Base-by-base conservation (phyloP, 495 filamentous ascomycete species). In the Penicillium lividum region DNA sequence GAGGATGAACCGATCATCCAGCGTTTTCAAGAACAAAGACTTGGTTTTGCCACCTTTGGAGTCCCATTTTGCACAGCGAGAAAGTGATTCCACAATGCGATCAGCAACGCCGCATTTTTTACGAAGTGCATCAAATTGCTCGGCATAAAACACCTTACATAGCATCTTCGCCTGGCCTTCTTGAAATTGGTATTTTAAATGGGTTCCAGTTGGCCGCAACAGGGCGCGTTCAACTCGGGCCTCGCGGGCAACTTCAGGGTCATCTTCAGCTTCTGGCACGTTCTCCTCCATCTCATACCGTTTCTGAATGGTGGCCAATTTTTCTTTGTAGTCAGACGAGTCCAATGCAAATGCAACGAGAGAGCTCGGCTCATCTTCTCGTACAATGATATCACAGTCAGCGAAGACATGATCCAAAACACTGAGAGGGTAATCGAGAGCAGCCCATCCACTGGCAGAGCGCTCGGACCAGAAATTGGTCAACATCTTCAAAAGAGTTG, bases 381-480 rank as follows among this genome's bases (percentile, higher is more conserved):
- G 86, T 54, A 99, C 91, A 54, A 99, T 94, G 53, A 99, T 89
- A 73, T 98, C 91, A n/a, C 91, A 95, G 73, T 99, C 95, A 29
- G 90, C 90, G 68, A 97, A 98, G 45, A 98, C 90, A 69, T 99
- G 94, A 70, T 98, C 95, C 43, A 84, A 87, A 13, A 89, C 82
- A 63, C 86, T 89, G 57, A 97, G 80, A 10, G 95, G 95, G 66
- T 98, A 99, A 25, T 98, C 95, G 27, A 99, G 80, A 28, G 87
- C 84, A n/a, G 89, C 80, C 95, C 95, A 99, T 45, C 93, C 92
- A 74, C 91, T 97, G 42, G 95, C 91, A 22, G 94, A 97, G 44
- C 94, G 86, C 69, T 98, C 94, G 18, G 94, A 95, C 95, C 95
- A 99, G 74, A 99, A 99, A 57, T 92, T 96, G 9, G 89, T 92